These are phyloP conservation scores for Diaporthe humulicola DNA, from an alignment of 2,329 filamentous ascomycete genomes.

Conservation along the genomic window DNA sequence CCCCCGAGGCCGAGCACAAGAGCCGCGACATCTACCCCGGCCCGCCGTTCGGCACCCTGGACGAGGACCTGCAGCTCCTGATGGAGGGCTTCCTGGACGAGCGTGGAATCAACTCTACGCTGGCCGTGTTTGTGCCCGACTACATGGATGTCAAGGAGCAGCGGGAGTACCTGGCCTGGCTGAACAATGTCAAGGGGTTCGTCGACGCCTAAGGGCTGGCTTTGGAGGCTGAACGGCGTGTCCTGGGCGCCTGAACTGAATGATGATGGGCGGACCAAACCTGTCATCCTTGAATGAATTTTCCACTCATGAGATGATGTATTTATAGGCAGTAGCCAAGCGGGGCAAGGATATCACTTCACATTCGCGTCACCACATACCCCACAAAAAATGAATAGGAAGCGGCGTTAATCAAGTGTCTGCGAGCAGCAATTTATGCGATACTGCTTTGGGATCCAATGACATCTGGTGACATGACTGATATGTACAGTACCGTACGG, in stretches of 20 bases:
- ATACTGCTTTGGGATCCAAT: too few relatives aligned
- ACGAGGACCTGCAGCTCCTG: conserved; percentile 93
- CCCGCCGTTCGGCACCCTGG: conserved; percentile 92
- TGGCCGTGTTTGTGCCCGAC: conserved; percentile 93
- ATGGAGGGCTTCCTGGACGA: conserved; percentile 96
- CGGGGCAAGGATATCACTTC: conserved; percentile 10
- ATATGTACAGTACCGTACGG: too few relatives aligned
- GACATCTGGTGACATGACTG: background rate
- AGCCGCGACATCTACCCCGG: conserved; percentile 87
- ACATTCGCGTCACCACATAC: conserved; percentile 9
- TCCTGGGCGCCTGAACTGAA: background rate
- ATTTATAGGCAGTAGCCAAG: conserved; percentile 12
- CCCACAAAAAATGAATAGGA: conserved; percentile 16
- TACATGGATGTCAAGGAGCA: conserved; percentile 99
- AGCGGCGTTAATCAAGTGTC: conserved; percentile 1
- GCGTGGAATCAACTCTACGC: conserved; percentile 86
- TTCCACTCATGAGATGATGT: conserved; percentile 23
- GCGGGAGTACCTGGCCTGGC: conserved; percentile 93
- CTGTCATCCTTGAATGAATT: background rate
- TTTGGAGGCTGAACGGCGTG: too few relatives aligned
- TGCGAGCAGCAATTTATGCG: background rate
- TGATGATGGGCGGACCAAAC: background rate
- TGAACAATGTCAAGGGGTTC: conserved; percentile 88
- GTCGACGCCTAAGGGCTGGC: conserved; percentile 72
- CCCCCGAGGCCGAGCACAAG: conserved; percentile 81